Conservation (phyloP, 805 yeast genomes). For the Helenozyma baotianmanensis region DNA sequence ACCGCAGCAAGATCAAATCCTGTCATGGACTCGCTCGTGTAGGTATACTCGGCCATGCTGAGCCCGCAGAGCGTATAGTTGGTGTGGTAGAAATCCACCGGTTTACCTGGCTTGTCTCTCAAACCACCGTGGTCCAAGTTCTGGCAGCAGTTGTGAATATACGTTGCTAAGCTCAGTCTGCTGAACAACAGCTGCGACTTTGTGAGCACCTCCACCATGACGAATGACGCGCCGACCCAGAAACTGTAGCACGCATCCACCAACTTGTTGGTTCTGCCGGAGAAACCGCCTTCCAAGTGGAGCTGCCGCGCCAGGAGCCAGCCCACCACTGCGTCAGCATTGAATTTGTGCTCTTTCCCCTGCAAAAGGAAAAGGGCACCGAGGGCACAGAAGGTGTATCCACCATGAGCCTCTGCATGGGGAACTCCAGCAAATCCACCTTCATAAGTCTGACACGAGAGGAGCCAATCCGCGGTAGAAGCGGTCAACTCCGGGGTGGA, state of each 20-base stretch:
- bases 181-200: conserved; percentile 33
- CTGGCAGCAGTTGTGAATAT: conserved; percentile 77
- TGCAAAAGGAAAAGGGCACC: conserved; percentile 51
- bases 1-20: conserved; percentile 3
- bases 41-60: conserved; percentile 48
- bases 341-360: conserved; percentile 31
- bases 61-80: conserved; percentile 81
- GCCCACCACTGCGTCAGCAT: conserved; percentile 46
- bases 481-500: conserved; percentile 54
- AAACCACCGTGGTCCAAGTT: conserved; percentile 61
- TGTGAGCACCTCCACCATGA: conserved; percentile 54
- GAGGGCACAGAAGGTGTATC: conserved; percentile 88
- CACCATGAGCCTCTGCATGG: conserved; percentile 88
- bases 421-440: conserved; percentile 93
- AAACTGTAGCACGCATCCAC: conserved; percentile 96
- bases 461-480: conserved; percentile 57
- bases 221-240: conserved; percentile 85
- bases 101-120: conserved; percentile 79
- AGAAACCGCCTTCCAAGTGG: conserved; percentile 75
- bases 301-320: conserved; percentile 77
- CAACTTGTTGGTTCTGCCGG: conserved; percentile 86
- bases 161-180: conserved; percentile 56
- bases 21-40: neutral
- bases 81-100: conserved; percentile 86
- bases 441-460: conserved; percentile 79